Evolutionary conservation across 1,284 basidiomycete species (phyloP).

Genomic region (Flammula alnicola): DNA sequence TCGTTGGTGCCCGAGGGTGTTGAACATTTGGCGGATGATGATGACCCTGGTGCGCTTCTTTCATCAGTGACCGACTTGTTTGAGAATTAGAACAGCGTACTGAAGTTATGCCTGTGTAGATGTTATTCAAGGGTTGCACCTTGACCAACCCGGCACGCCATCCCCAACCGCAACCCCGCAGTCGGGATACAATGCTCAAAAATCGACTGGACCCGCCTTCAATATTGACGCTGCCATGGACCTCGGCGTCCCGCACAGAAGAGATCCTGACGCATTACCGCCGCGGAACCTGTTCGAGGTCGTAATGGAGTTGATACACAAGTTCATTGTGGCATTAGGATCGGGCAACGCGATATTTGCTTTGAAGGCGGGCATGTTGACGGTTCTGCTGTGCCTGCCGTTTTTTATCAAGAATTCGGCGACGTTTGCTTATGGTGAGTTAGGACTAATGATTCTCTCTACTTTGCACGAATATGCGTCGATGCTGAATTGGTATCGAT

Average conservation of each 20-base stretch:
- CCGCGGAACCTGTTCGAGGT: conserved; percentile 62
- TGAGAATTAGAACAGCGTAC: conserved; percentile 1
- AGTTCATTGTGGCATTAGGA: conserved; percentile 42
- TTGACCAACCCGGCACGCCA: not conserved
- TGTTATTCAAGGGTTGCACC: conserved; percentile 60
- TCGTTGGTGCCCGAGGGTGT: conserved; percentile 53
- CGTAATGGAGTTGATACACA: conserved; percentile 52
- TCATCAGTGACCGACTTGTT: not conserved
- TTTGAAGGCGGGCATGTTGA: conserved; percentile 77
- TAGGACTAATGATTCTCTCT: not conserved
- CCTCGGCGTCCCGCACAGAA: conserved; percentile 56
- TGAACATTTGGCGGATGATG: conserved; percentile 43
- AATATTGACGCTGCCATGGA: conserved; percentile 32
- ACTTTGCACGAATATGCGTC: not conserved
- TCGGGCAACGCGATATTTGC: conserved; percentile 74
- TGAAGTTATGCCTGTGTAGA: conserved; percentile 45
- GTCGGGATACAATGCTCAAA: not conserved
- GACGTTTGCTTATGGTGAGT: conserved; percentile 62
- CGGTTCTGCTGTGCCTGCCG: conserved; percentile 70
- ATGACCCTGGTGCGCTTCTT: conserved; percentile 37
- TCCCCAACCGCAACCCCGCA: not conserved
- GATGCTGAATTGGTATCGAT: not conserved
- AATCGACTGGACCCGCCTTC: not conserved
- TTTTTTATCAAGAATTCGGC: conserved; percentile 60
- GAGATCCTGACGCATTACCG: conserved; percentile 79